Evolutionary conservation across 192 early-diverging fungal species (phyloP).

Genomic region (Cladochytrium replicatum): DNA sequence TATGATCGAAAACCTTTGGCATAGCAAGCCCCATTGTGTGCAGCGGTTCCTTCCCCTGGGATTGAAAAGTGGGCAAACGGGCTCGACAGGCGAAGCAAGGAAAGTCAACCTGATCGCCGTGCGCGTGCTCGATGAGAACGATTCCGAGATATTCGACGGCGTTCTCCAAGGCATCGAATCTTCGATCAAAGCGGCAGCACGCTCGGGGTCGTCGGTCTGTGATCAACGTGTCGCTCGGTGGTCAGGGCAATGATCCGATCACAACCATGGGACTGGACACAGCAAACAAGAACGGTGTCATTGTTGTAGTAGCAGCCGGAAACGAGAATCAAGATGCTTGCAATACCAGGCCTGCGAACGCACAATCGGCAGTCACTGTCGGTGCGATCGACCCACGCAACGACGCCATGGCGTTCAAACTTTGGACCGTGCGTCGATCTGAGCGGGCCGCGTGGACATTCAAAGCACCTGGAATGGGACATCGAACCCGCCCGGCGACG

Average conservation of each 20-base stretch:
- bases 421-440: conserved; percentile 9
- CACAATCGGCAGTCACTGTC: conserved; percentile 4
- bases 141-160: neutral
- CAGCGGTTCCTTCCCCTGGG: too few relatives aligned
- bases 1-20: conserved; percentile 17
- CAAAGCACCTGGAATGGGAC: conserved; percentile 9
- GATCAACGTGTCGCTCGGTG: conserved; percentile 7
- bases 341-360: neutral
- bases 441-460: neutral
- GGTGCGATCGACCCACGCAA: conserved; percentile 5
- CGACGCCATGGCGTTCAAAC: conserved; percentile 1
- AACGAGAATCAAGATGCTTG: conserved; percentile 13
- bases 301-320: conserved; percentile 3
- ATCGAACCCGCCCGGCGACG: conserved; percentile 47
- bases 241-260: too few relatives aligned
- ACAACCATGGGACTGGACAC: neutral
- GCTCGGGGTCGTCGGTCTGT: neutral
- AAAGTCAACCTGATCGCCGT: conserved; percentile 1
- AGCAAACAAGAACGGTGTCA: conserved; percentile 1
- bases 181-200: neutral
- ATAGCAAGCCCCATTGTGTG: too few relatives aligned
- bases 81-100: too few relatives aligned
- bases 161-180: conserved; percentile 1
- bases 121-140: neutral
- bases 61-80: too few relatives aligned